Evolutionary conservation across 31 red algal genomes (phyloP).

Genomic region (Odonthalia washingtoniensis): DNA sequence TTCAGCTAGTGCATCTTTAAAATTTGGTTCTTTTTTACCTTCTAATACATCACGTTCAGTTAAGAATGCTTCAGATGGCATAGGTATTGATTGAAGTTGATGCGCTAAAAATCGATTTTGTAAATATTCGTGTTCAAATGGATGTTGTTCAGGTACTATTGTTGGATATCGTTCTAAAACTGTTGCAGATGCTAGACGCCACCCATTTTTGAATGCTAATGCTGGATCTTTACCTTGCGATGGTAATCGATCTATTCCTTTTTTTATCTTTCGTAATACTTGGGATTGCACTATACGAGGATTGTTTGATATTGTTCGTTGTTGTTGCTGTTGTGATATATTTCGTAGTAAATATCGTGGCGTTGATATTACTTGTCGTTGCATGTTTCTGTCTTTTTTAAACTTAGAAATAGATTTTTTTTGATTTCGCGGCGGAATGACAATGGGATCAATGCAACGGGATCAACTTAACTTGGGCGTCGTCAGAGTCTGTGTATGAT

Average conservation of each 20-base stretch:
- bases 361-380: too few relatives aligned
- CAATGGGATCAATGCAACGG: too few relatives aligned
- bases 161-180: slow-evolving; percentile 80
- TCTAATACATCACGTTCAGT: slow-evolving; percentile 43
- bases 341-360: too few relatives aligned
- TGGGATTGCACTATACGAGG: slow-evolving; percentile 29
- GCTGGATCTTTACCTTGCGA: slow-evolving; percentile 56
- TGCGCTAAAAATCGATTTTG: slow-evolving; percentile 39
- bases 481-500: too few relatives aligned
- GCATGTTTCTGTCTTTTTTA: too few relatives aligned
- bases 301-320: slow-evolving; percentile 7
- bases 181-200: slow-evolving; percentile 68
- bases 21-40: slow-evolving; percentile 37
- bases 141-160: slow-evolving; percentile 61
- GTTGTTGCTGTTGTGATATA: too few relatives aligned
- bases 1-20: slow-evolving; percentile 56
- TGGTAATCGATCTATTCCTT: slow-evolving; percentile 53
- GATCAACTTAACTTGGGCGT: too few relatives aligned
- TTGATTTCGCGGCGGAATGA: too few relatives aligned
- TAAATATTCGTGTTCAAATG: slow-evolving; percentile 63
- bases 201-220: slow-evolving; percentile 43
- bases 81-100: slow-evolving; percentile 46
- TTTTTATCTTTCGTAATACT: slow-evolving; percentile 56
- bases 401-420: too few relatives aligned
- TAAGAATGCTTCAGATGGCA: slow-evolving; percentile 58